Conservation (phyloP, 2,329 filamentous ascomycete genomes). For the Fusarium temperatum region DNA sequence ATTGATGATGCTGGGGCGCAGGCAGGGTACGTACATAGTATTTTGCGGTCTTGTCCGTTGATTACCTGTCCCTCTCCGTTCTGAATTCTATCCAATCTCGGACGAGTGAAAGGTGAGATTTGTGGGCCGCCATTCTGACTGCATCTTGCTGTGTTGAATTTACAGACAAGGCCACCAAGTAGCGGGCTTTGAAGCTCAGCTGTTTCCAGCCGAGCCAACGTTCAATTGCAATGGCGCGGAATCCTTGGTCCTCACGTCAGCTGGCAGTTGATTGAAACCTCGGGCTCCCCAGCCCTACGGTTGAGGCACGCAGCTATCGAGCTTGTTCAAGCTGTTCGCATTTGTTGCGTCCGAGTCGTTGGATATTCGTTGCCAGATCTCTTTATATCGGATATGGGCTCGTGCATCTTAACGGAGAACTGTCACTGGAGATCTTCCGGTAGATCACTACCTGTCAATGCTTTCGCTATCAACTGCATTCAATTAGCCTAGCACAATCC, state of each 20-base stretch:
- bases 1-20: conserved; percentile 33
- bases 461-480: background rate
- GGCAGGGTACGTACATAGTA: background rate
- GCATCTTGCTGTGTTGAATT: background rate
- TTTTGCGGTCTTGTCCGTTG: conserved; percentile 6
- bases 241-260: conserved; percentile 31
- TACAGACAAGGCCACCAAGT: background rate
- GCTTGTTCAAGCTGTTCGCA: background rate
- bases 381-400: background rate
- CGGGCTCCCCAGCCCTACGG: conserved; percentile 3
- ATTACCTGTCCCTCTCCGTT: conserved; percentile 4
- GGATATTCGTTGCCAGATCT: background rate
- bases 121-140: conserved; percentile 6
- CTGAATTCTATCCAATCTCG: background rate
- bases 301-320: background rate
- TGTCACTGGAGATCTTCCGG: background rate
- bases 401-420: background rate
- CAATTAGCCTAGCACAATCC: background rate
- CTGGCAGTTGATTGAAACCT: conserved; percentile 11
- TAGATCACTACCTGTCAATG: background rate
- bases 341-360: background rate
- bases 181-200: background rate
- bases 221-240: background rate
- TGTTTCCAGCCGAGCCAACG: conserved; percentile 1
- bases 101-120: background rate